phyloP scores from a whole-genome alignment of 164 flowering plant species.

The Annona squamosa region DNA sequence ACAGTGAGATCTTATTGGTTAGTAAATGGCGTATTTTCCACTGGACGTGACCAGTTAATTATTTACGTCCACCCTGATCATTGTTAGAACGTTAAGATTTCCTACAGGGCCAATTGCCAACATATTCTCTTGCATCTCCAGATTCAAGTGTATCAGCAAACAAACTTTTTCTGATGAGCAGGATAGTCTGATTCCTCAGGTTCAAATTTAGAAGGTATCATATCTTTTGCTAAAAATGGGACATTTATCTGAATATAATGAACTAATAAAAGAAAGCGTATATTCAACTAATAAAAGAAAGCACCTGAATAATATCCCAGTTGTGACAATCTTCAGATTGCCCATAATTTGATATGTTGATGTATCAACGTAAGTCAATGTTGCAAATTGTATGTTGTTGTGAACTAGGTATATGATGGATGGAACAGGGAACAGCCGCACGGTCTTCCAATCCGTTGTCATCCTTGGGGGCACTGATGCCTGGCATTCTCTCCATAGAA shows the following conservation, averaged over 20 bases:
- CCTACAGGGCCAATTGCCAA: no score
- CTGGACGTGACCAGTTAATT: neutral
- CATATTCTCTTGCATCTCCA: no score
- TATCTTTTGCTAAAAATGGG: no score
- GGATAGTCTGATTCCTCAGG: neutral
- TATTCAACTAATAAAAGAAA: neutral
- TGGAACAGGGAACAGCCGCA: constrained; percentile 78
- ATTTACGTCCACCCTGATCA: neutral
- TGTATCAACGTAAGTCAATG: constrained; percentile 86
- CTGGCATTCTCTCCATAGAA: constrained; percentile 70
- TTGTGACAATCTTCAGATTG: constrained; percentile 88
- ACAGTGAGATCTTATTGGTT: no score
- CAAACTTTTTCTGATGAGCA: neutral
- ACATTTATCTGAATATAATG: no score
- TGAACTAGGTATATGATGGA: constrained; percentile 85
- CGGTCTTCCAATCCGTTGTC: constrained; percentile 86
- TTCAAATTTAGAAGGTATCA: neutral
- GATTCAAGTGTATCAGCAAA: neutral
- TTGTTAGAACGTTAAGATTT: neutral
- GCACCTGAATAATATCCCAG: constrained; percentile 92
- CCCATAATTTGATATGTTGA: constrained; percentile 99
- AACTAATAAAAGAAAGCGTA: neutral
- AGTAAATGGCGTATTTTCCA: neutral
- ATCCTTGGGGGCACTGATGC: constrained; percentile 56
- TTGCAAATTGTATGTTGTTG: constrained; percentile 96